Evolutionary conservation across 108 stramenopile species (phyloP).

Genomic region (Skeletonema grethae): DNA sequence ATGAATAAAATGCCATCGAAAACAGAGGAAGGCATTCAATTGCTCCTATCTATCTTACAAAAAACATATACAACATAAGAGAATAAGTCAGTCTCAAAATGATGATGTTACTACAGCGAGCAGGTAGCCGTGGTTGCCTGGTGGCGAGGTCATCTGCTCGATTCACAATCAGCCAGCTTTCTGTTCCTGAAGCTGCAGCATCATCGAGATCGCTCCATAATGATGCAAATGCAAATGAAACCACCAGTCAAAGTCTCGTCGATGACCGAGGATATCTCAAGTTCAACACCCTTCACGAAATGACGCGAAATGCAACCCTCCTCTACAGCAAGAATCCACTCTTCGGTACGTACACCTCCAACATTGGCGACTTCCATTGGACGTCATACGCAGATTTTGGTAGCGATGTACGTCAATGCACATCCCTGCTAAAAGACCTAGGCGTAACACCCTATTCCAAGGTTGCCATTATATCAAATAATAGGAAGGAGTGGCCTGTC

Average conservation of each 20-base stretch:
- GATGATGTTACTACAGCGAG: no score
- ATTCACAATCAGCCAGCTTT: no score
- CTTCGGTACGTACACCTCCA: slow-evolving; percentile 63
- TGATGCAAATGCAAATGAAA: no score
- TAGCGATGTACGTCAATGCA: slow-evolving; percentile 53
- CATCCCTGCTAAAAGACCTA: slow-evolving; percentile 60
- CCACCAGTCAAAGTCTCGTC: slow-evolving; percentile 12
- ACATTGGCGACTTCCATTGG: slow-evolving; percentile 54
- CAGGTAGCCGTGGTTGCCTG: no score
- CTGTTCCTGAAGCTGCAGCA: no score
- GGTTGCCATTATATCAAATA: slow-evolving; percentile 91
- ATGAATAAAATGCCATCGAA: no score
- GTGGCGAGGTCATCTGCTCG: no score
- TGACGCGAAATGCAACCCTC: slow-evolving; percentile 52
- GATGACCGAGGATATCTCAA: slow-evolving; percentile 48
- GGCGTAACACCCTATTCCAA: slow-evolving; percentile 66
- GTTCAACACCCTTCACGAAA: slow-evolving; percentile 78
- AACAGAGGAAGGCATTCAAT: no score
- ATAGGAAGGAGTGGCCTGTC: slow-evolving; percentile 93
- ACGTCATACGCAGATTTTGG: slow-evolving; percentile 73
- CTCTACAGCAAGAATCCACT: slow-evolving; percentile 58
- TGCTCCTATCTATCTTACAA: no score
- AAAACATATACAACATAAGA: no score
- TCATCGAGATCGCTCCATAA: no score
- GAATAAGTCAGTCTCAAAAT: no score